Percentiles rank a stretch among this genome's conserved stretches.
Evolutionary conservation across 163 green algal genomes (phyloP).

Genomic region (Chlamydomonas reinhardtii): DNA sequence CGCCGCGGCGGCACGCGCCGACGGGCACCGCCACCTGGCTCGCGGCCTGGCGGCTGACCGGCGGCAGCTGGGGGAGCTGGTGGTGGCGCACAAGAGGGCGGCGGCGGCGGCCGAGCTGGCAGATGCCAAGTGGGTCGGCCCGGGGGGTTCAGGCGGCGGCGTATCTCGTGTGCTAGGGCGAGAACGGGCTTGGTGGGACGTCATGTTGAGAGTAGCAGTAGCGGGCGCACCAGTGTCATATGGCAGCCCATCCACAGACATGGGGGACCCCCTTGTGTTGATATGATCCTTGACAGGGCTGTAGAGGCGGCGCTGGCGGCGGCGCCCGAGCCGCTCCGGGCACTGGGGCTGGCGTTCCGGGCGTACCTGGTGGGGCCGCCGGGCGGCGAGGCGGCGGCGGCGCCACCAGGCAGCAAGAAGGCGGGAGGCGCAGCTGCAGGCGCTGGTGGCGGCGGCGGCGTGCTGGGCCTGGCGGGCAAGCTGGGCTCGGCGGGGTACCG

Average conservation of each 20-base stretch:
- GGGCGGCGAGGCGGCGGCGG: neutral
- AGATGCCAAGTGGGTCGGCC: conserved; percentile 20
- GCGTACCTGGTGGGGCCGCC: conserved; percentile 26
- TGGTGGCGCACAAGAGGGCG: conserved; percentile 38
- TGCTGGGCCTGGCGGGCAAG: neutral
- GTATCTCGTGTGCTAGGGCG: neutral
- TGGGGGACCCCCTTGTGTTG: too few species aligned
- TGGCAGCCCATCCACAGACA: too few species aligned
- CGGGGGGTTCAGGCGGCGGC: too few species aligned
- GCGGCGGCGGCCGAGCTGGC: conserved; percentile 49
- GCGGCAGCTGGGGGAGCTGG: conserved; percentile 44
- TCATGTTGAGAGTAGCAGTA: too few species aligned
- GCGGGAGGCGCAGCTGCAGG: too few species aligned
- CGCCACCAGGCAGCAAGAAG: too few species aligned
- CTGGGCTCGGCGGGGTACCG: conserved; percentile 36
- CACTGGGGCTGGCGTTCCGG: conserved; percentile 54
- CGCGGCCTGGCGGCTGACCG: conserved; percentile 41
- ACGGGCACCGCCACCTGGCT: conserved; percentile 27
- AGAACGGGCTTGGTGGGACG: too few species aligned
- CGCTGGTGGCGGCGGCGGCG: neutral
- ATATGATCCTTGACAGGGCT: neutral
- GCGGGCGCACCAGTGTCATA: too few species aligned
- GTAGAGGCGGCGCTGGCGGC: conserved; percentile 41
- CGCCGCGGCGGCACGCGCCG: neutral
- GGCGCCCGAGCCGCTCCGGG: conserved; percentile 50